Conservation (phyloP, 176 grass and related monocot species). For the Cymbopogon citratus region DNA sequence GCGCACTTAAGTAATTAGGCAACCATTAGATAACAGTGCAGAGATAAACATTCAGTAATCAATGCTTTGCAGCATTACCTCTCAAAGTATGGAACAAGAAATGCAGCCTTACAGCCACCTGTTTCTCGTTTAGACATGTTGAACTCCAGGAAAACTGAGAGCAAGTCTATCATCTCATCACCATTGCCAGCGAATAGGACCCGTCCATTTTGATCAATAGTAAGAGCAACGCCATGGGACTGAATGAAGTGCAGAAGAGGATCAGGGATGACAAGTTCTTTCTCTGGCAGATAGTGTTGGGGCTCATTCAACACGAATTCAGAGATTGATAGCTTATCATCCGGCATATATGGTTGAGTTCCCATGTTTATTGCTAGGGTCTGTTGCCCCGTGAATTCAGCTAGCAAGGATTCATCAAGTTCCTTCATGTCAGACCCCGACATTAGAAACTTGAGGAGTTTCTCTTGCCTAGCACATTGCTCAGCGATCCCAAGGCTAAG, state of each 20-base stretch:
- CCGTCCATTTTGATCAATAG: constrained; percentile 37
- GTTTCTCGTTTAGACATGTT: constrained; percentile 35
- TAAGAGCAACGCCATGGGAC: constrained; percentile 34
- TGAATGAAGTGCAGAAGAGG: constrained; percentile 44
- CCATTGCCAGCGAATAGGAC: constrained; percentile 50
- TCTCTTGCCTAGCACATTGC: constrained; percentile 60
- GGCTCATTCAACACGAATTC: constrained; percentile 43
- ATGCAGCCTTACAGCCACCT: constrained; percentile 50
- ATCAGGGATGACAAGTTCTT: constrained; percentile 44
- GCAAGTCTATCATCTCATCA: constrained; percentile 54
- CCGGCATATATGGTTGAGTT: constrained; percentile 27
- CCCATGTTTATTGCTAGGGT: constrained; percentile 34
- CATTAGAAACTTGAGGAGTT: constrained; percentile 68
- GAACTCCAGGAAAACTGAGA: constrained; percentile 51
- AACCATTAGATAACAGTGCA: neutral
- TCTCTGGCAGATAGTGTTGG: constrained; percentile 39
- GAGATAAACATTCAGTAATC: neutral
- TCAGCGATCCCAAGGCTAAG: constrained; percentile 71
- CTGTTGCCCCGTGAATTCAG: constrained; percentile 44
- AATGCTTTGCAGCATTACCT: constrained; percentile 40
- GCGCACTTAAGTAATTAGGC: neutral
- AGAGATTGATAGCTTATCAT: constrained; percentile 48
- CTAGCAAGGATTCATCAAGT: constrained; percentile 47
- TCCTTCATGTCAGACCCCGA: constrained; percentile 43
- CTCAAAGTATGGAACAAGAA: constrained; percentile 77